These are phyloP conservation scores for Starmerella gropengiesseri DNA, from an alignment of 805 yeast genomes.

Conservation along the genomic window DNA sequence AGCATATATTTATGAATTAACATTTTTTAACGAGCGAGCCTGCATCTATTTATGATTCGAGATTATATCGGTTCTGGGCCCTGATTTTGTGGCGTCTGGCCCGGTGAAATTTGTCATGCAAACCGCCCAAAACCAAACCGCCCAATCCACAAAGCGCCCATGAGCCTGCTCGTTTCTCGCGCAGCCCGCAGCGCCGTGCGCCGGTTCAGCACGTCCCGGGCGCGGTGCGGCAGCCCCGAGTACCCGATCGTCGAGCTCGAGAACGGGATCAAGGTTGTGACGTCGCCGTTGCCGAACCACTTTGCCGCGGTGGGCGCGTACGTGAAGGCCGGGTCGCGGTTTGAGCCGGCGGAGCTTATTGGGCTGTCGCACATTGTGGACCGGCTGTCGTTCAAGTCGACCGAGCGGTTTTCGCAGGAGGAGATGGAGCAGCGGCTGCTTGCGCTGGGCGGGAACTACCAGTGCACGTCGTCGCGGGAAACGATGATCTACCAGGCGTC, in stretches of 20 bases:
- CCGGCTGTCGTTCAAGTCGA: conserved; percentile 55
- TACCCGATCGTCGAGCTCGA: conserved; percentile 34
- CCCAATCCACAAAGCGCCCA: too few species aligned
- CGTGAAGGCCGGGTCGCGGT: conserved; percentile 83
- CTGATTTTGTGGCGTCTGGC: too few species aligned
- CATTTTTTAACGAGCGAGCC: too few species aligned
- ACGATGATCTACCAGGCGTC: conserved; percentile 89
- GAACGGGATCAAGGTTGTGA: conserved; percentile 74
- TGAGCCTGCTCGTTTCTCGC: conserved; percentile 5
- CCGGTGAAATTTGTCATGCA: too few species aligned
- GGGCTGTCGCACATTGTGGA: conserved; percentile 82
- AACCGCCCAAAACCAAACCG: too few species aligned
- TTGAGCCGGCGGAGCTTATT: conserved; percentile 46
- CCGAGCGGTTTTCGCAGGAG: conserved; percentile 36
- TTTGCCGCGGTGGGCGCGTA: conserved; percentile 85
- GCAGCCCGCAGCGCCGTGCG: conserved; percentile 3
- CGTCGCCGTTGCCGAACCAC: conserved; percentile 80
- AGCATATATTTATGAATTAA: too few species aligned
- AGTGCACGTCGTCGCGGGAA: conserved; percentile 87
- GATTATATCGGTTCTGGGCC: too few species aligned
- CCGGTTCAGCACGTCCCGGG: not conserved
- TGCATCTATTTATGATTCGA: too few species aligned
- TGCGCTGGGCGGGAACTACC: conserved; percentile 82
- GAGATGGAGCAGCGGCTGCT: conserved; percentile 69
- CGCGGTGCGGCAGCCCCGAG: not conserved